Evolutionary conservation across 2,329 filamentous ascomycete genomes (phyloP), one percentile per base, ranked within the genome.

Genomic region (Stagonosporopsis chrysanthemi): DNA sequence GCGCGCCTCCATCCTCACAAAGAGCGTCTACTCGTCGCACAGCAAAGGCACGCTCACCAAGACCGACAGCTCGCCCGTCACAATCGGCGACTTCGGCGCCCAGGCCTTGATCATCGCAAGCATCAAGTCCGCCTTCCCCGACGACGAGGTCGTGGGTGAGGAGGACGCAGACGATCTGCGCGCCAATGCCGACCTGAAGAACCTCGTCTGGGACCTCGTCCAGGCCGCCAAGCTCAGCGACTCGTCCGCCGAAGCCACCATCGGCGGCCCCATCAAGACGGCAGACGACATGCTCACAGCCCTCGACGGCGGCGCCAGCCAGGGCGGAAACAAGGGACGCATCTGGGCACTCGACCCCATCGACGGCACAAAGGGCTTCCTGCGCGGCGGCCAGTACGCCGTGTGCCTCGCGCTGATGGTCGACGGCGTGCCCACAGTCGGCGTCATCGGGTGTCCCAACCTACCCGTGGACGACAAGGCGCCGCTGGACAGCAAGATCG

Each of bases 261-360:
- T 95, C 28, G 91, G 91, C 24, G 89, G 91, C 8, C 81, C 87
- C 29, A 81, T 93, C 64, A 78, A 84, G 71, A 85, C 81, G 66
- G 84, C 86, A 56, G 87, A 91, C 56, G 80, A 82, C 64, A 86
- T 87, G 85, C 75, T 86, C 61, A 80, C 84, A 47, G 81, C 83
- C 29, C 83, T 87, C 60, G 84, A 86, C 66, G 77, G 80, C 62
- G 84, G 84, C 29, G 85, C 85, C 73, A 91, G 88, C 77, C 79
- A 84, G 55, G 92, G 92, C 58, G 92, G 92, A 26, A 77, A 80
- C 59, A 83, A 81, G 64, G 92, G 92, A 61, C 84, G 95, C 65
- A 91, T 98, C 77, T 99, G 95, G 95, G 91, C 94, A 38, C 88
- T 99, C 55, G 95, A 99, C 78, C 95, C 95, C 58, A 97, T 99